Evolutionary conservation across 2,329 filamentous ascomycete species (phyloP), one percentile per base, ranked within the genome.

Genomic region (Fusarium sp.): DNA sequence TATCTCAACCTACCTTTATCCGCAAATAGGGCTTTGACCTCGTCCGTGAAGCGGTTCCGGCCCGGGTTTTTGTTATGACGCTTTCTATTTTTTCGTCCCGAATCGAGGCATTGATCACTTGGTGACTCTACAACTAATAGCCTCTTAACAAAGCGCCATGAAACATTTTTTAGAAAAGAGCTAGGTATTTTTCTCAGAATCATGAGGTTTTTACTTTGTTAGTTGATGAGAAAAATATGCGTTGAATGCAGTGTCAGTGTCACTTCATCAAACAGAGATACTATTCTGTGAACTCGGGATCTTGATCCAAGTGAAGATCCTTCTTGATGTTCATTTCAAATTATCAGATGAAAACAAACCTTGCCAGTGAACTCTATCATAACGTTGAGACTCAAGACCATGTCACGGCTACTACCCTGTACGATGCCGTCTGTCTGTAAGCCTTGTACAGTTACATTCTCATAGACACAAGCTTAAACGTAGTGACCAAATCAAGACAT

Each of bases 21-120:
- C 21, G 29, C 12, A 7, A 12, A 35, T n/a, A 47, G 44, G 44
- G 53, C 53, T 65, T 35, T 46, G 60, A 24, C 62, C 60, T 65
- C 60, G 60, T 44, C 24, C n/a, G 21, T 23, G 52, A 46, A 38
- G n/a, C 39, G 23, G 35, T 60, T 53, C 35, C 38, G 41, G 49
- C 23, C 24, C 20, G 26, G 60, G 20, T 46, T 64, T 38, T 60
- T 59, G 21, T 21, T 39, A 60, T 60, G 41, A 48, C 57, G 57
- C 44, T 63, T 18, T 18, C 23, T 49, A 44, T 29, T 50, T 63
- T 63, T 62, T 39, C 44, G 18, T 53, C 39, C 35, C 28, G 37
- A 53, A 23, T 42, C 10, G 23, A 24, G 28, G 62, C 62, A 65
- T 23, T 65, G 62, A 33, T 65, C 62, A 60, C 53, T 53, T 26